Conservation (phyloP, 2,329 filamentous ascomycete genomes). For the Paramyrothecium roridum region DNA sequence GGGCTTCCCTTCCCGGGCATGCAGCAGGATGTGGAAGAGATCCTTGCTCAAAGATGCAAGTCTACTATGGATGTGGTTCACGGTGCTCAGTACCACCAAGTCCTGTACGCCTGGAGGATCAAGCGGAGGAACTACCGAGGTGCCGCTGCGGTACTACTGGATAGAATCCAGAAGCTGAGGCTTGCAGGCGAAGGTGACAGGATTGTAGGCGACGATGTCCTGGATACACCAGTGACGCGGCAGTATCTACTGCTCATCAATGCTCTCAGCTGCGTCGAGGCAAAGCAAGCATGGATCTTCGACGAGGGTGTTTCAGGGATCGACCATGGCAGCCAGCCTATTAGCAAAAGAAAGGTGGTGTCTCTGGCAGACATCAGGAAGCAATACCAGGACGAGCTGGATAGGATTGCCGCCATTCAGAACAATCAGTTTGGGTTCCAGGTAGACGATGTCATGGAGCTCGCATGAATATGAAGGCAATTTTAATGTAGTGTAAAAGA, state of each 20-base stretch:
- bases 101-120: constrained; percentile 89
- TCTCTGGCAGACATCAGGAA: constrained; percentile 83
- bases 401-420: constrained; percentile 82
- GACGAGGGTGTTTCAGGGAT: constrained; percentile 23
- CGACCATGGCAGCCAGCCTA: constrained; percentile 15
- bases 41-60: constrained; percentile 69
- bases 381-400: constrained; percentile 87
- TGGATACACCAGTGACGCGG: constrained; percentile 64
- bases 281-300: constrained; percentile 77
- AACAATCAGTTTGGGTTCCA: constrained; percentile 83
- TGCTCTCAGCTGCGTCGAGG: constrained; percentile 78
- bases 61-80: constrained; percentile 62
- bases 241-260: constrained; percentile 93
- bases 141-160: constrained; percentile 59
- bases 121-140: constrained; percentile 84
- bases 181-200: constrained; percentile 57
- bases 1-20: constrained; percentile 76
- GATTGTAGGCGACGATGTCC: constrained; percentile 49
- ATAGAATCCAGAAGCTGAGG: constrained; percentile 61
- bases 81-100: constrained; percentile 80
- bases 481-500: constrained; percentile 18
- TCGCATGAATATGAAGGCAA: constrained; percentile 29
- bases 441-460: constrained; percentile 51
- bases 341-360: constrained; percentile 68
- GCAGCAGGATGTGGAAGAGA: constrained; percentile 73